Evolutionary conservation across 257 asterid species (phyloP), one percentile per base, ranked within the genome.

Genomic region (Jaltomata sinuosa): DNA sequence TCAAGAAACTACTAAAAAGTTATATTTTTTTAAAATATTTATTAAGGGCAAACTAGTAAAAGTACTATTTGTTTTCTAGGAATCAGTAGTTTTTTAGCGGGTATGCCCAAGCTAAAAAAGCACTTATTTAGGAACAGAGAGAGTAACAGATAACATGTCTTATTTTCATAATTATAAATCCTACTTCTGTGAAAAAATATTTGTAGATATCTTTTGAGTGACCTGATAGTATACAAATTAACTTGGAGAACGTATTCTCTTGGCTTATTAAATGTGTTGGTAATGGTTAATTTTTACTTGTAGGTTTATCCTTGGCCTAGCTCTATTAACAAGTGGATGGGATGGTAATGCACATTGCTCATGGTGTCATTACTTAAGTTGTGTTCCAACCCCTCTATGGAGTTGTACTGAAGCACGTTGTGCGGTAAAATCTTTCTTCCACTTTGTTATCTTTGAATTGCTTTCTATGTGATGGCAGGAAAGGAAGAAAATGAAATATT

Each of bases 321-420:
- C 50, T 49, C 54, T 91, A 84, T 93, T 94, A 19, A 83, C 91
- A 31, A 50, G 72, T 34, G 97, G 98, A 21, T 87, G 91, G 25
- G 92, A 96, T 81, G 99, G 98, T 85, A 93, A 94, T 34, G 94
- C 91, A 10, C 91, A 96, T 62, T 96, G 98, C 79, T 59, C 92
- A 29, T 96, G 98, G 98, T 96, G 99, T 71, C 99, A 93, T 84
- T 94, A 92, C 71, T 67, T 96, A 84, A 93, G 97, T 59, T 96
- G 99, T 83, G 85, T 94, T 10, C 98, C 99, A 15, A 92, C 98
- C 11, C 98, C 99, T 3, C 54, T 96, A 1, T 96, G 98, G 98
- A 84, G 64, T 11, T 96, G 99, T n/a, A 80, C 49, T 31, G 92
- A 90, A 74, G 94, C 94, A 14, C 87, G 87, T 59, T 96, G 99